Conservation (phyloP, 164 flowering plant species). For the Amborella trichopoda region DNA sequence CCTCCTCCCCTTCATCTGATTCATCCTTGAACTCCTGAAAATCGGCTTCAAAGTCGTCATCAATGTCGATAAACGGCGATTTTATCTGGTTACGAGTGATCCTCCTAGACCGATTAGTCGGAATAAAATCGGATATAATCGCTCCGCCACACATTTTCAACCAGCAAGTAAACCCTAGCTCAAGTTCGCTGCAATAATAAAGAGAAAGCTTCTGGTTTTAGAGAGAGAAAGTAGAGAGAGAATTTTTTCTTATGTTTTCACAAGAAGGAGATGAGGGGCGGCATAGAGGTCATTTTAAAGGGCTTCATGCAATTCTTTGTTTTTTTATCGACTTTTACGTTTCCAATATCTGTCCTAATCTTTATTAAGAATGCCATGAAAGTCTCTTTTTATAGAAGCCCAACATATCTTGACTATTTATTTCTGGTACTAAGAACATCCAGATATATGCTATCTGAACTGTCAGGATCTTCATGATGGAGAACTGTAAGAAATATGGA, state of each 20-base stretch:
- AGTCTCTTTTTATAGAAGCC: too few species aligned
- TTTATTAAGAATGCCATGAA: too few species aligned
- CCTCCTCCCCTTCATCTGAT: conserved; percentile 14
- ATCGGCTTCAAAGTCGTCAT: conserved; percentile 82
- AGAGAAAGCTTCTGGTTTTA: background rate
- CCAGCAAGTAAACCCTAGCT: background rate
- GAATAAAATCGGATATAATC: conserved; percentile 69
- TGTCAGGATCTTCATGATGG: too few species aligned
- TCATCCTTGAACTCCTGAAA: conserved; percentile 63
- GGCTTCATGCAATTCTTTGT: too few species aligned
- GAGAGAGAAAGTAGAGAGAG: background rate
- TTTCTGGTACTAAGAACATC: too few species aligned
- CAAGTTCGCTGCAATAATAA: background rate
- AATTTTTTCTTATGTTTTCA: background rate
- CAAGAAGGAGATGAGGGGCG: background rate
- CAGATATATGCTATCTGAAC: too few species aligned
- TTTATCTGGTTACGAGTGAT: conserved; percentile 37
- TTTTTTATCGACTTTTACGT: too few species aligned
- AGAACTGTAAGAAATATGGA: too few species aligned
- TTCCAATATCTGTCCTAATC: too few species aligned
- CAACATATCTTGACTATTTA: too few species aligned
- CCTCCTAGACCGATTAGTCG: conserved; percentile 25
- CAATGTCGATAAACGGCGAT: conserved; percentile 18
- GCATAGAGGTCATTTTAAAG: too few species aligned
- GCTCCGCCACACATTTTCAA: conserved; percentile 89